Evolutionary conservation across 1,284 basidiomycete species (phyloP).

Genomic region (Hortiboletus rubellus): DNA sequence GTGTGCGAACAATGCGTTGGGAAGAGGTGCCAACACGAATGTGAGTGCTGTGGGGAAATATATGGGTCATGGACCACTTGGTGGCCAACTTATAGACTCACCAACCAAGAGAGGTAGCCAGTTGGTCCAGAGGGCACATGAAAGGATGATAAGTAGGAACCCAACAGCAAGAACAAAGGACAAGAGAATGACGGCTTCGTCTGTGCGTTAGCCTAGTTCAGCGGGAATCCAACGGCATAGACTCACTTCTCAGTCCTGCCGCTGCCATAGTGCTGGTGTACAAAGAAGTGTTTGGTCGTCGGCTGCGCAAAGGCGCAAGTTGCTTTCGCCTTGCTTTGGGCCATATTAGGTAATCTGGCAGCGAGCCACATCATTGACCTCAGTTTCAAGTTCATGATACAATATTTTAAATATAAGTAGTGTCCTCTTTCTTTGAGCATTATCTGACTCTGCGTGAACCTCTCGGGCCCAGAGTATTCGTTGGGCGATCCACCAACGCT

Average conservation of each 20-base stretch:
- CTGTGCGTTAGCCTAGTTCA: constrained; percentile 4
- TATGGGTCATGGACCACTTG: constrained; percentile 1
- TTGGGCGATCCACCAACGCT: constrained; percentile 37
- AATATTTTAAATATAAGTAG: constrained; percentile 13
- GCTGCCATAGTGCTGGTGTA: constrained; percentile 40
- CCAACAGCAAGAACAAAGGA: constrained; percentile 97
- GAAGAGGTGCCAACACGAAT: constrained; percentile 94
- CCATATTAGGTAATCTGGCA: constrained; percentile 2
- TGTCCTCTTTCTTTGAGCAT: not conserved
- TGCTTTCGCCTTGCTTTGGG: not conserved
- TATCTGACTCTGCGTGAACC: constrained; percentile 35
- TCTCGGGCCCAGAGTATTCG: constrained; percentile 40
- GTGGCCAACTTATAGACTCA: constrained; percentile 45
- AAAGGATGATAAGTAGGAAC: constrained; percentile 96
- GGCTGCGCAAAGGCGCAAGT: constrained; percentile 1
- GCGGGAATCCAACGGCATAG: too few species aligned
- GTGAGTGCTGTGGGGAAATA: constrained; percentile 67
- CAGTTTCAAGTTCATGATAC: constrained; percentile 1
- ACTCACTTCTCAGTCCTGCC: constrained; percentile 37
- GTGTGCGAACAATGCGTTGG: constrained; percentile 88
- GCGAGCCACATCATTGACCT: not conserved
- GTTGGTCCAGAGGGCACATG: constrained; percentile 94
- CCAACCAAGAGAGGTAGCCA: constrained; percentile 98
- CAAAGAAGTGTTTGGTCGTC: not conserved
- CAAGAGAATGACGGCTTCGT: constrained; percentile 84